Evolutionary conservation across 176 grass and related monocot genomes (phyloP).

Genomic region (Bolboschoenus planiculmis): DNA sequence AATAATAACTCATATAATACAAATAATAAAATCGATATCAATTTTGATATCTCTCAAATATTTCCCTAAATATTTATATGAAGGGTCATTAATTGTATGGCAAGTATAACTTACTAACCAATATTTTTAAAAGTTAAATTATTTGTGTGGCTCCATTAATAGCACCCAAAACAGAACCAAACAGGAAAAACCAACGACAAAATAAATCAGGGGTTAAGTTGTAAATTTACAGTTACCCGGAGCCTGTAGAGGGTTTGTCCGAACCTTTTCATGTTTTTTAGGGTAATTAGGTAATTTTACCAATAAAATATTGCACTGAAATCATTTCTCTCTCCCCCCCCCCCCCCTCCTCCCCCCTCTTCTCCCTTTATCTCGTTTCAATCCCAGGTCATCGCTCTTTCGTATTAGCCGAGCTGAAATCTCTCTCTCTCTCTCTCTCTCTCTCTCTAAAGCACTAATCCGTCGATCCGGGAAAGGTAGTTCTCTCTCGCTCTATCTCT

Average conservation of each 20-base stretch:
- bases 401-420: neutral
- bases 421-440: no score
- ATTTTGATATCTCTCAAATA: no score
- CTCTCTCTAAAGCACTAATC: neutral
- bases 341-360: neutral
- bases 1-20: no score
- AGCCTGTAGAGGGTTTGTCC: neutral
- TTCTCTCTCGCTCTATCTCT: neutral
- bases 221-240: neutral
- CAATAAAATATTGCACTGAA: neutral
- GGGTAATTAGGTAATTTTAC: neutral
- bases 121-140: no score
- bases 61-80: no score
- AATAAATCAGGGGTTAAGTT: neutral
- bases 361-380: neutral
- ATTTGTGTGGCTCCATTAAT: no score
- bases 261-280: neutral
- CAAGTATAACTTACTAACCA: no score
- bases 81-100: no score
- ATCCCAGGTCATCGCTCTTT: constrained; percentile 22
- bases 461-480: neutral
- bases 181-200: neutral
- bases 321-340: neutral
- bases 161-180: neutral
- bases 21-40: no score